Evolutionary conservation across 805 yeast species (phyloP).

Genomic region (Cyberlindnera samutprakarnensis): DNA sequence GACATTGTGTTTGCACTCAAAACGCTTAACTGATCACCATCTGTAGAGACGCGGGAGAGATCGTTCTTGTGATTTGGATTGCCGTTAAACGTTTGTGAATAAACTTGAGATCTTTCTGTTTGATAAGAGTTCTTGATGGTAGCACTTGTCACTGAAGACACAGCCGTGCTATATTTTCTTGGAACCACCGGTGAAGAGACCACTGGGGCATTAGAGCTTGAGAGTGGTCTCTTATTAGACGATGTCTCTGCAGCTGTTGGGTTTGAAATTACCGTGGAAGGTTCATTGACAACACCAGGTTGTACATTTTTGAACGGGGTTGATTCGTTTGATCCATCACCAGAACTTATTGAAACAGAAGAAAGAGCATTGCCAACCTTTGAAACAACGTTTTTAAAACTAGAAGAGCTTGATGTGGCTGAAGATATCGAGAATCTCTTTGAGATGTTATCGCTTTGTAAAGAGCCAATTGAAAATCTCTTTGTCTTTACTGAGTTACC

Average conservation of each 20-base stretch:
- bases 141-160: slow-evolving; percentile 5
- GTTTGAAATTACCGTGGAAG: too few species aligned
- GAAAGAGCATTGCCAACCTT: slow-evolving; percentile 20
- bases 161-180: slow-evolving; percentile 7
- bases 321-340: slow-evolving; percentile 14
- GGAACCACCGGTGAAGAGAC: slow-evolving; percentile 5
- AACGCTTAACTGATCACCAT: slow-evolving; percentile 16
- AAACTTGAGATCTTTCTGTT: slow-evolving; percentile 9
- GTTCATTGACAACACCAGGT: slow-evolving; percentile 22
- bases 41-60: slow-evolving; percentile 1
- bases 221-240: slow-evolving; percentile 6
- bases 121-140: slow-evolving; percentile 10
- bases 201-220: slow-evolving; percentile 5
- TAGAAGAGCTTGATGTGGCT: slow-evolving; percentile 12
- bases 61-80: too few species aligned
- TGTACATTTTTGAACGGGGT: slow-evolving; percentile 13
- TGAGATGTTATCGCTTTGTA: slow-evolving; percentile 10
- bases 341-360: slow-evolving; percentile 18
- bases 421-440: slow-evolving; percentile 19
- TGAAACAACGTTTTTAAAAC: slow-evolving; percentile 17
- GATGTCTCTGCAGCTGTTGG: too few species aligned
- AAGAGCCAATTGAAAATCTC: slow-evolving; percentile 18
- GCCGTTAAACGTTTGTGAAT: slow-evolving; percentile 5
- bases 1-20: slow-evolving; percentile 9
- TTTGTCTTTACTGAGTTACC: slow-evolving; percentile 13